Evolutionary conservation across 352 stramenopile species (phyloP).

Genomic region (Phytophthora meadii): DNA sequence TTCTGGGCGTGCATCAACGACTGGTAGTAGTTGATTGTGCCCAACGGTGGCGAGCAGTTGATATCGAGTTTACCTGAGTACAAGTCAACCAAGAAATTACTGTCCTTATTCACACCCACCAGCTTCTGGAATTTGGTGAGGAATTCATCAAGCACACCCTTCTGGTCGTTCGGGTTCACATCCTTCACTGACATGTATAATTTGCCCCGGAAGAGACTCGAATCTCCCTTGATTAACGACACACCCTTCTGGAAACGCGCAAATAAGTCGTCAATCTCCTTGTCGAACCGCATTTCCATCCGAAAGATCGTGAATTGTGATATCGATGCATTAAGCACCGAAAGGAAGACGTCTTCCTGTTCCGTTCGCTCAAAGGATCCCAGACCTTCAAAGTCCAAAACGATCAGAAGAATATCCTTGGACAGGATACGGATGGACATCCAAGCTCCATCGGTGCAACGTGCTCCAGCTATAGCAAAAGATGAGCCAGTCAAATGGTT

Average conservation of each 20-base stretch:
- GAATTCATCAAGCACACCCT: conserved; percentile 62
- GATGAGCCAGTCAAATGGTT: conserved; percentile 81
- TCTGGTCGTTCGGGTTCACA: conserved; percentile 77
- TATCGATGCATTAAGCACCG: conserved; percentile 70
- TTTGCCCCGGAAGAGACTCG: conserved; percentile 64
- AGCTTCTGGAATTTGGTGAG: conserved; percentile 56
- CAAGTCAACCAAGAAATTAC: conserved; percentile 70
- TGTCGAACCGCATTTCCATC: conserved; percentile 83
- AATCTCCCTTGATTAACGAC: conserved; percentile 66
- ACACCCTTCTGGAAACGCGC: conserved; percentile 72
- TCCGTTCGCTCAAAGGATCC: conserved; percentile 78
- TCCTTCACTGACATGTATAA: conserved; percentile 84
- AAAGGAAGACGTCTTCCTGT: conserved; percentile 80
- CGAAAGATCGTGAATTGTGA: conserved; percentile 83
- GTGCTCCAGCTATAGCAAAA: conserved; percentile 64
- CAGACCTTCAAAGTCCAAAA: conserved; percentile 83
- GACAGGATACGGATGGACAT: conserved; percentile 48
- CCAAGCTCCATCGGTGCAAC: conserved; percentile 52
- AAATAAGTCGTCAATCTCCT: conserved; percentile 79
- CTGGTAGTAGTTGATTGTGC: conserved; percentile 61
- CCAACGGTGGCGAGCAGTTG: conserved; percentile 77
- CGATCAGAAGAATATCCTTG: conserved; percentile 57
- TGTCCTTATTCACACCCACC: conserved; percentile 57
- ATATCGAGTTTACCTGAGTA: conserved; percentile 70
- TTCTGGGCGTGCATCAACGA: conserved; percentile 58